These are phyloP conservation scores for Penicillium coffeae DNA, from an alignment of 495 filamentous ascomycete species.

Conservation along the genomic window DNA sequence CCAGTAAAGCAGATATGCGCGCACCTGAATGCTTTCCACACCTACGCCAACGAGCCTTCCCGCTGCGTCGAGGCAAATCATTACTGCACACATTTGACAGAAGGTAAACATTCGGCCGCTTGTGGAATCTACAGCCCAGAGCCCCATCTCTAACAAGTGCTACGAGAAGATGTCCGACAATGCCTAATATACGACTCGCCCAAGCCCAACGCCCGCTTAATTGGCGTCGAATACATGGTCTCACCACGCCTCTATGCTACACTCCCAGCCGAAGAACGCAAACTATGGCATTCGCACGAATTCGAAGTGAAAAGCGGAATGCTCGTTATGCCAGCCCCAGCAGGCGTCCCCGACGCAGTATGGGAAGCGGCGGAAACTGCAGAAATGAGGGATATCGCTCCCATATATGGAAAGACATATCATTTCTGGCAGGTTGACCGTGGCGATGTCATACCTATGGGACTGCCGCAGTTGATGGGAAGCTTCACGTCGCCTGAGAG, in stretches of 20 bases:
- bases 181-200: slow-evolving; percentile 61
- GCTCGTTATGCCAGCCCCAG: slow-evolving; percentile 76
- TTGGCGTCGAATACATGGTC: slow-evolving; percentile 95
- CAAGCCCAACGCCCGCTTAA: slow-evolving; percentile 61
- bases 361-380: slow-evolving; percentile 77
- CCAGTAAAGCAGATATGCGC: slow-evolving; percentile 73
- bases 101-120: no score
- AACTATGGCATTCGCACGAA: slow-evolving; percentile 77
- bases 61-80: slow-evolving; percentile 76
- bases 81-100: slow-evolving; percentile 77
- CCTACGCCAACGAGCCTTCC: slow-evolving; percentile 65
- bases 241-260: slow-evolving; percentile 62
- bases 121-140: no score
- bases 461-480: slow-evolving; percentile 72
- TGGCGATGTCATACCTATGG: slow-evolving; percentile 73
- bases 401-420: slow-evolving; percentile 84
- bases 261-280: slow-evolving; percentile 60
- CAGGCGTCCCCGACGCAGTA: slow-evolving; percentile 43
- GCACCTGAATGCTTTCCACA: slow-evolving; percentile 83
- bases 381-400: slow-evolving; percentile 71
- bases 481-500: slow-evolving; percentile 60
- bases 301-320: slow-evolving; percentile 86
- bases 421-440: slow-evolving; percentile 85
- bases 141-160: background rate
- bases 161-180: slow-evolving; percentile 77